Evolutionary conservation across 306 rosid species (phyloP), one percentile per base, ranked within the genome.

Genomic region (Castanea mollissima): DNA sequence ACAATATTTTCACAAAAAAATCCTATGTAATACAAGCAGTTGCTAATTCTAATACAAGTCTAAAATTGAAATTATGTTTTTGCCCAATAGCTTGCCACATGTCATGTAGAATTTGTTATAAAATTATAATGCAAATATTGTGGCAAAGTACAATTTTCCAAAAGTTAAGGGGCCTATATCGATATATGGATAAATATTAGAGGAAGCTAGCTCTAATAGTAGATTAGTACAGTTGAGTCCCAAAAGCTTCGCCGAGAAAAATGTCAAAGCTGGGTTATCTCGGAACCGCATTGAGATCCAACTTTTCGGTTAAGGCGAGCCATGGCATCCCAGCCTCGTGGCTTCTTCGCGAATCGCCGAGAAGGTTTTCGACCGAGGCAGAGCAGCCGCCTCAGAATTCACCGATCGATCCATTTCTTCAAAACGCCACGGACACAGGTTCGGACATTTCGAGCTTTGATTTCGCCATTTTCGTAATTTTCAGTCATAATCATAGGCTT

Each of bases 351-450:
- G 69, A 83, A 51, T 69, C 83, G 32, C 41, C 63, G 55, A 79
- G 91, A 49, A 73, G 65, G 54, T 89, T 91, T 85, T 91, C 97
- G 19, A 85, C 98, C 60, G 93, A 86, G 63, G 79, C 90, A 3
- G 77, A 80, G 64, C 86, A 83, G 44, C 89, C 88, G 2, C 84
- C 80, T 7, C 83, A 49, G 70, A 82, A 76, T 69, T 52, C 93
- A 49, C 52, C 71, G 0, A 18, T 51, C 35, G 79, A 83, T 35
- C 55, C 74, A 1, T 87, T 90, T 73, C 67, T 85, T 5, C 71
- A 57, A 70, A 68, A 41, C 46, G 46, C 80, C 59, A 21, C 81
- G 7, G 19, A n/a, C 52, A 16, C 86, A 41, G 91, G 99, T 92
- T 55, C 57, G 69, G 32, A 73, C 16, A 21, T 25, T 74, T 59